phyloP scores from a whole-genome alignment of 768 basidiomycete species.

The Boletus vinaceobasis region DNA sequence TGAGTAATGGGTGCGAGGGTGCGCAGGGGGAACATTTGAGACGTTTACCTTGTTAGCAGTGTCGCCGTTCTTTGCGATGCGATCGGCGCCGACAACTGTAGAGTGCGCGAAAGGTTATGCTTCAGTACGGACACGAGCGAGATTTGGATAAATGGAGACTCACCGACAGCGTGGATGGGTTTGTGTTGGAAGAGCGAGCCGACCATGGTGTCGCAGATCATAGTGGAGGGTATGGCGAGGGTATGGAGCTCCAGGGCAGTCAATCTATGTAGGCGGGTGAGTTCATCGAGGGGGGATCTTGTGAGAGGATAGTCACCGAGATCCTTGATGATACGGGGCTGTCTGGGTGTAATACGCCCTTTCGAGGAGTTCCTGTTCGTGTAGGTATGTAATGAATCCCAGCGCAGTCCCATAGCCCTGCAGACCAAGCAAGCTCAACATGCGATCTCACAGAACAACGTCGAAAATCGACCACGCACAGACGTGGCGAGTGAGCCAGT shows the following conservation, averaged over 20 bases:
- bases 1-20: not conserved
- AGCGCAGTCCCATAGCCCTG: slow-evolving; percentile 96
- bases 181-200: slow-evolving; percentile 91
- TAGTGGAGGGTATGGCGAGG: slow-evolving; percentile 78
- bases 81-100: slow-evolving; percentile 80
- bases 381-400: slow-evolving; percentile 87
- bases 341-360: slow-evolving; percentile 93
- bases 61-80: slow-evolving; percentile 90
- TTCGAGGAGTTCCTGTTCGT: slow-evolving; percentile 71
- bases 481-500: slow-evolving; percentile 96
- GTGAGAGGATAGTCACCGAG: slow-evolving; percentile 43
- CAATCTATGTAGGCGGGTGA: slow-evolving; percentile 44
- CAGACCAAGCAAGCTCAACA: slow-evolving; percentile 1
- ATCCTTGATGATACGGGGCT: slow-evolving; percentile 92
- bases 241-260: slow-evolving; percentile 88
- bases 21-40: not conserved
- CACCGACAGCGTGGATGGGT: slow-evolving; percentile 77
- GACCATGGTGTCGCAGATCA: slow-evolving; percentile 98
- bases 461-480: slow-evolving; percentile 36
- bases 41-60: slow-evolving; percentile 85
- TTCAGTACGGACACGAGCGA: not conserved
- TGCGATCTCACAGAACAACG: not conserved
- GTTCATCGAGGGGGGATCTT: not conserved
- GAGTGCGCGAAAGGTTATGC: not conserved
- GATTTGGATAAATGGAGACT: slow-evolving; percentile 4